Evolutionary conservation across 306 rosid species (phyloP).

Genomic region (Cucurbita pepo): DNA sequence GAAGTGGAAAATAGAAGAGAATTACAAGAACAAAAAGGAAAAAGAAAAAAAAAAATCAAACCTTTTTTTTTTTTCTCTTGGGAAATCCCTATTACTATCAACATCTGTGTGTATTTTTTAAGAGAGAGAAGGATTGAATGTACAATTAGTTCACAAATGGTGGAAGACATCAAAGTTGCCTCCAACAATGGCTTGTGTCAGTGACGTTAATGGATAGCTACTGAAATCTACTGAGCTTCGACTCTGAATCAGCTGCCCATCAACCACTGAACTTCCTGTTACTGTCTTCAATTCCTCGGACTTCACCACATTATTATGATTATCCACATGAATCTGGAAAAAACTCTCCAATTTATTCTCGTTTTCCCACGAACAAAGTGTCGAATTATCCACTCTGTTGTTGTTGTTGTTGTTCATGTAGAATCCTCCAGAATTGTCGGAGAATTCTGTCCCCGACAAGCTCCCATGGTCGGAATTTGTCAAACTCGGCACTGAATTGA

Average conservation of each 20-base stretch:
- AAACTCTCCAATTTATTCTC: slow-evolving; percentile 45
- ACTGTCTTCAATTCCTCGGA: slow-evolving; percentile 44
- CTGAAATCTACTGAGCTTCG: slow-evolving; percentile 53
- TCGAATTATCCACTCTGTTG: slow-evolving; percentile 33
- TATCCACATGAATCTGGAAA: slow-evolving; percentile 37
- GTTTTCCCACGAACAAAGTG: slow-evolving; percentile 36
- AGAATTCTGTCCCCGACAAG: slow-evolving; percentile 30
- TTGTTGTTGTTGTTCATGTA: slow-evolving; percentile 2
- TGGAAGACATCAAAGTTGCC: slow-evolving; percentile 70
- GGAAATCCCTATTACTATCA: slow-evolving; percentile 32
- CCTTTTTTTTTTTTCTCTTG: background rate
- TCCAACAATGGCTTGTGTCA: slow-evolving; percentile 60
- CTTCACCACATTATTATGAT: slow-evolving; percentile 26
- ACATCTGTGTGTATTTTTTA: slow-evolving; percentile 35
- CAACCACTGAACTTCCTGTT: slow-evolving; percentile 33
- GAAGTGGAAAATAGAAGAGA: background rate
- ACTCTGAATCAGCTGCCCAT: slow-evolving; percentile 19
- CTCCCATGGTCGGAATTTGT: slow-evolving; percentile 35
- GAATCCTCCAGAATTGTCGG: slow-evolving; percentile 48
- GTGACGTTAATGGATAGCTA: slow-evolving; percentile 68
- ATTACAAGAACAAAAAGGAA: background rate
- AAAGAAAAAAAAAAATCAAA: background rate
- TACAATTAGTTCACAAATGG: slow-evolving; percentile 40
- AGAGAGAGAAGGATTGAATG: slow-evolving; percentile 5
- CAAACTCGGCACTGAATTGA: slow-evolving; percentile 60